Conservation (phyloP, 345 rosid species). For the Gossypium raimondii region DNA sequence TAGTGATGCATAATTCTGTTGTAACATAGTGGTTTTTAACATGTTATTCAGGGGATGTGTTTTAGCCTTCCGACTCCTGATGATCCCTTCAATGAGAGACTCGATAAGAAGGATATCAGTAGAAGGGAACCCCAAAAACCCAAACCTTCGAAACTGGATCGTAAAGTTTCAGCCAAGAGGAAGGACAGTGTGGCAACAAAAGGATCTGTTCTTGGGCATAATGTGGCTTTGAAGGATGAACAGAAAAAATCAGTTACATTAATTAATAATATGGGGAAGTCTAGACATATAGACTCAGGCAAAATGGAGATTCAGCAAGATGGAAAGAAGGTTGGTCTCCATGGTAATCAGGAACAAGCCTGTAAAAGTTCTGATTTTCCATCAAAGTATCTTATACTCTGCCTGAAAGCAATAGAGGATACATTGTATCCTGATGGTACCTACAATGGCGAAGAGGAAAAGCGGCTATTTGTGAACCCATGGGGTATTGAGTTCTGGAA, state of each 20-base stretch:
- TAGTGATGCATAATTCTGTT: background rate
- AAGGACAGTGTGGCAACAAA: constrained; percentile 20
- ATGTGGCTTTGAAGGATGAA: constrained; percentile 16
- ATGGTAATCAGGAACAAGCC: constrained; percentile 19
- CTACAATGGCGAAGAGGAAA: constrained; percentile 29
- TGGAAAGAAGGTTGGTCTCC: constrained; percentile 15
- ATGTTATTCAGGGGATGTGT: constrained; percentile 73
- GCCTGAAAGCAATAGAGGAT: constrained; percentile 58
- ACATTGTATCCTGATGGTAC: constrained; percentile 32
- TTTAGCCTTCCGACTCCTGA: constrained; percentile 78
- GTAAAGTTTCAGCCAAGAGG: constrained; percentile 2
- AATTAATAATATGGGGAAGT: constrained; percentile 5
- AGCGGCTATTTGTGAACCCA: constrained; percentile 45
- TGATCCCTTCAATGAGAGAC: constrained; percentile 72
- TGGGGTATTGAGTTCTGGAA: constrained; percentile 93
- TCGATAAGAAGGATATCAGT: constrained; percentile 32
- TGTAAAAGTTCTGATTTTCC: constrained; percentile 37
- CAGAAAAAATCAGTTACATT: constrained; percentile 20
- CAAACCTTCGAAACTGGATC: constrained; percentile 13
- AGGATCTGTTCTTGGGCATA: constrained; percentile 10
- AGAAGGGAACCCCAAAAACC: constrained; percentile 28
- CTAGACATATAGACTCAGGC: background rate
- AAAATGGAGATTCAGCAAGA: constrained; percentile 15
- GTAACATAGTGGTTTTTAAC: background rate
- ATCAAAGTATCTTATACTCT: constrained; percentile 52